These are phyloP conservation scores for Lactuca saligna DNA, from an alignment of 129 eudicot genomes.

Conservation along the genomic window DNA sequence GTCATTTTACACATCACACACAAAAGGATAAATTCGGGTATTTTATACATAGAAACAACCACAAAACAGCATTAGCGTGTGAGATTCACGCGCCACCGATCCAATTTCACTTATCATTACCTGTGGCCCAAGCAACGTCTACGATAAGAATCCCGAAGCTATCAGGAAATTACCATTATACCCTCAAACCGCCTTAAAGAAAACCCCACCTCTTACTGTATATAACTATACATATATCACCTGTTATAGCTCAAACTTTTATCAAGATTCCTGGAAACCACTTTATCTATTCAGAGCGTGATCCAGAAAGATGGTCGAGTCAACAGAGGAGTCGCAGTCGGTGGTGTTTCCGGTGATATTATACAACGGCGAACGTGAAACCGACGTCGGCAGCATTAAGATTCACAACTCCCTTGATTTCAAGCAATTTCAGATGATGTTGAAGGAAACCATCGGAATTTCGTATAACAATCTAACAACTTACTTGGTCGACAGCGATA, in stretches of 20 bases:
- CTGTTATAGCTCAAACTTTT: constrained; percentile 15
- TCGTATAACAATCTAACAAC: constrained; percentile 70
- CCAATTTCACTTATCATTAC: background rate
- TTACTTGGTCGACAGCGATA: constrained; percentile 41
- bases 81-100: background rate
- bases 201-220: constrained; percentile 31
- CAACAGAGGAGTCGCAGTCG: constrained; percentile 36
- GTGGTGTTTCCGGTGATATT: constrained; percentile 47
- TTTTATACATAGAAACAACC: constrained; percentile 22
- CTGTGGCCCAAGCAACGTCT: constrained; percentile 26
- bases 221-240: constrained; percentile 6
- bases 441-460: constrained; percentile 58
- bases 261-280: background rate
- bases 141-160: constrained; percentile 19
- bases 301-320: constrained; percentile 38
- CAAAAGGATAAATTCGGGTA: constrained; percentile 32
- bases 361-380: constrained; percentile 66
- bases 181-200: constrained; percentile 48
- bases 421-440: constrained; percentile 53
- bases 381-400: constrained; percentile 40
- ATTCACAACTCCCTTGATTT: constrained; percentile 42
- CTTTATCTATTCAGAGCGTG: background rate
- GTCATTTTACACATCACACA: constrained; percentile 12
- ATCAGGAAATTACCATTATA: constrained; percentile 11
- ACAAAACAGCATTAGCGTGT: constrained; percentile 21